Evolutionary conservation across 1,284 basidiomycete genomes (phyloP).

Genomic region (Testicularia cyperi): DNA sequence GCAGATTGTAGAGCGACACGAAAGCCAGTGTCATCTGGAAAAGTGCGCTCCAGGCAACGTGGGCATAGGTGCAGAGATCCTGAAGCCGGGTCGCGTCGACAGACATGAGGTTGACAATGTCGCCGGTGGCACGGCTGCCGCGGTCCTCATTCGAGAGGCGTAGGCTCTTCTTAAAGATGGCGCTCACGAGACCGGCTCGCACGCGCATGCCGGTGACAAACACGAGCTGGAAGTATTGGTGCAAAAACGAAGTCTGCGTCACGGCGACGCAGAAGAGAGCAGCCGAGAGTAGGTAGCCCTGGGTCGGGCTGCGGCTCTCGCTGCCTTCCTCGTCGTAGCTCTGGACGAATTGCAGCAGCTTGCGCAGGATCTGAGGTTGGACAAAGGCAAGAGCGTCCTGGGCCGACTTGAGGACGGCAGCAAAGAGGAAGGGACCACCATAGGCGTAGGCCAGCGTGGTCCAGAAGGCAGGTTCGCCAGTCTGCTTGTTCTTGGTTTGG

Average conservation of each 20-base stretch:
- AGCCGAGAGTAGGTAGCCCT: constrained; percentile 51
- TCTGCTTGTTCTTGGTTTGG: constrained; percentile 71
- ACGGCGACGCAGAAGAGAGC: constrained; percentile 71
- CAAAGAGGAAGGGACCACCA: constrained; percentile 66
- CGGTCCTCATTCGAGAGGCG: constrained; percentile 76
- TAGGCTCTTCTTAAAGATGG: constrained; percentile 70
- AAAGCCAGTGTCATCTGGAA: constrained; percentile 59
- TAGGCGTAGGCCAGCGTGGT: constrained; percentile 65
- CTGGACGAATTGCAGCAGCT: constrained; percentile 73
- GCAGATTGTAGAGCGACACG: constrained; percentile 71
- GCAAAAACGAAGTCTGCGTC: constrained; percentile 69
- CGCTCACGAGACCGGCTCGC: constrained; percentile 82
- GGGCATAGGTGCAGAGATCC: constrained; percentile 79
- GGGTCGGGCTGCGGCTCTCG: constrained; percentile 29
- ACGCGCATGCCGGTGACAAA: constrained; percentile 67
- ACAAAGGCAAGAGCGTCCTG: constrained; percentile 65
- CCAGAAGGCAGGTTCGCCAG: constrained; percentile 68
- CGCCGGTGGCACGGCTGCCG: constrained; percentile 77
- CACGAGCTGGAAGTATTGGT: constrained; percentile 75
- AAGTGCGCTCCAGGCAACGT: constrained; percentile 74
- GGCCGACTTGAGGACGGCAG: constrained; percentile 44
- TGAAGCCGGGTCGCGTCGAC: constrained; percentile 89
- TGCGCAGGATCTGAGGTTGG: constrained; percentile 84
- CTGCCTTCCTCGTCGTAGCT: constrained; percentile 19
- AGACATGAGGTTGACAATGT: constrained; percentile 87